phyloP scores from a whole-genome alignment of 176 grass and related monocot species.

The Carex myosuroides region DNA sequence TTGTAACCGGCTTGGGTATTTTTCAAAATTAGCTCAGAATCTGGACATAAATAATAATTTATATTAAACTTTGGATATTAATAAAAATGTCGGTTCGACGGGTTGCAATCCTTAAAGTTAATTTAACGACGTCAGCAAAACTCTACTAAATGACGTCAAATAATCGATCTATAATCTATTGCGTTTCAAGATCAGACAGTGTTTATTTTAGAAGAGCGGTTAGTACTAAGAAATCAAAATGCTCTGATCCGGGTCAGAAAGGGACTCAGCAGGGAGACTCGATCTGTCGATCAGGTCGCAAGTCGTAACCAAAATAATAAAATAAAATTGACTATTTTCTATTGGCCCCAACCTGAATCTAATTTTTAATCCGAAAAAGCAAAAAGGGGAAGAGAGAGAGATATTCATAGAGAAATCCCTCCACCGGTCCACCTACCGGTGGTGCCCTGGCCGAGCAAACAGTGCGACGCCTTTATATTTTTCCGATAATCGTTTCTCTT shows the following conservation, averaged over 20 bases:
- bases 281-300: background rate
- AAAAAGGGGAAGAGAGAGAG: background rate
- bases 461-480: background rate
- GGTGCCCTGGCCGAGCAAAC: conserved; percentile 6
- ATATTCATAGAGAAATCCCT: background rate
- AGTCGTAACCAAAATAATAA: background rate
- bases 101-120: too few species aligned
- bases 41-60: too few species aligned
- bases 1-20: too few species aligned
- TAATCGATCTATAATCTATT: background rate
- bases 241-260: background rate
- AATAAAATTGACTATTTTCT: background rate
- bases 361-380: background rate
- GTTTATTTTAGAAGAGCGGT: background rate
- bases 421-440: background rate
- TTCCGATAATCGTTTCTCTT: background rate
- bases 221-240: background rate
- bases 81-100: too few species aligned
- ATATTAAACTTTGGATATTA: too few species aligned
- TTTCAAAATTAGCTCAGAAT: too few species aligned
- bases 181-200: background rate
- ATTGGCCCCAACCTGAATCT: background rate
- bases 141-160: background rate
- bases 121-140: background rate
- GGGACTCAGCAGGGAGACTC: background rate